Percentiles rank a stretch among this genome's conserved stretches.
Conservation (phyloP, 1,284 basidiomycete genomes). For the Melampsora americana region DNA sequence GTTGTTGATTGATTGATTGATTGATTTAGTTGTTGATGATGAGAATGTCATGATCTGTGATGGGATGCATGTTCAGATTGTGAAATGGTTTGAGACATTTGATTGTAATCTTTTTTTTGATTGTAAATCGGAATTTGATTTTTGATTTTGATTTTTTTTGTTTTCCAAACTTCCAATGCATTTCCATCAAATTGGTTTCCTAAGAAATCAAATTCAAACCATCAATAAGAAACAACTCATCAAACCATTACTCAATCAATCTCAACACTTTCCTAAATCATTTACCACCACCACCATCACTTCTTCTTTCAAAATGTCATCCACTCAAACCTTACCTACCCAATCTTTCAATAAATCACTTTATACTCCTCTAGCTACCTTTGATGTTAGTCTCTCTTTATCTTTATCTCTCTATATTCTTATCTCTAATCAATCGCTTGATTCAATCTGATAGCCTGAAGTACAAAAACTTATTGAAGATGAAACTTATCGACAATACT, state of each 20-base stretch:
- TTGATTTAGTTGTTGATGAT: too few species aligned
- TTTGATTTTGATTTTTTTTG: too few species aligned
- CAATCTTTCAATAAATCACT: slow-evolving; percentile 25
- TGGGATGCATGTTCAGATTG: too few species aligned
- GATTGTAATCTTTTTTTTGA: too few species aligned
- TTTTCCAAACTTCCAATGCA: too few species aligned
- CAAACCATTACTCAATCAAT: background rate
- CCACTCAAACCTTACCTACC: slow-evolving; percentile 1
- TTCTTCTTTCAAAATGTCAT: background rate
- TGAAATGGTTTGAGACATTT: too few species aligned
- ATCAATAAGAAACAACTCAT: background rate
- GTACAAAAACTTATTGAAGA: slow-evolving; percentile 35
- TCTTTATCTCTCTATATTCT: background rate
- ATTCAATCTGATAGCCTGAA: slow-evolving; percentile 16
- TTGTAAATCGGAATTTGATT: too few species aligned
- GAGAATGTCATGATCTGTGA: too few species aligned
- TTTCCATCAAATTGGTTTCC: too few species aligned
- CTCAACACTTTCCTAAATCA: background rate
- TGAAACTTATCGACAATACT: slow-evolving; percentile 69
- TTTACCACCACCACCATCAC: background rate
- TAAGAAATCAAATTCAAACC: too few species aligned
- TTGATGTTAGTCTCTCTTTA: slow-evolving; percentile 22
- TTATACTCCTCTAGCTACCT: slow-evolving; percentile 28
- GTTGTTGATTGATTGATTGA: too few species aligned
- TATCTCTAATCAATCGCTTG: background rate